A percentile compares a stretch with the other conserved stretches of the same genome.
phyloP scores from a whole-genome alignment of 1,284 basidiomycete genomes.

The Clitocybe nebularis region DNA sequence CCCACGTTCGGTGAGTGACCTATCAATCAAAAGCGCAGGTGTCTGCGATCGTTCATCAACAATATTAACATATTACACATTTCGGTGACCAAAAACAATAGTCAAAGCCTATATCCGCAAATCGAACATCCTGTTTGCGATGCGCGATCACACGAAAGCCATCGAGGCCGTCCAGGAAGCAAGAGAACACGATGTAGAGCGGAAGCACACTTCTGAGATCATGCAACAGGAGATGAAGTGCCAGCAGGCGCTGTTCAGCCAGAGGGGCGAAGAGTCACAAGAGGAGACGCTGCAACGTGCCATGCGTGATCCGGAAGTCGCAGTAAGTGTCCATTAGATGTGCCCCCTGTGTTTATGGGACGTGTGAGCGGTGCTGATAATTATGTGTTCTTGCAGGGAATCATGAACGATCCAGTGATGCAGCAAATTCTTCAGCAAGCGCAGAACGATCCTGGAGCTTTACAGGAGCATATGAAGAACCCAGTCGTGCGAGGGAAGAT shows the following conservation, averaged over 20 bases:
- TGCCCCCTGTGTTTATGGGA: constrained; percentile 2
- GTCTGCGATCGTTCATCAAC: constrained; percentile 4
- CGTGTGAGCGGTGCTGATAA: constrained; percentile 6
- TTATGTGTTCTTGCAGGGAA: constrained; percentile 44
- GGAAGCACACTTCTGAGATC: constrained; percentile 81
- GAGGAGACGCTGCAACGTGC: constrained; percentile 92
- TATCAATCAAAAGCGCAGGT: neutral
- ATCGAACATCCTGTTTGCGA: constrained; percentile 79
- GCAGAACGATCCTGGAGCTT: constrained; percentile 83
- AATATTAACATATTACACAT: constrained; percentile 1
- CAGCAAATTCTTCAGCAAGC: constrained; percentile 95
- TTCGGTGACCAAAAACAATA: constrained; percentile 26
- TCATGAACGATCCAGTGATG: constrained; percentile 88
- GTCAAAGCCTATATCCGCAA: constrained; percentile 98
- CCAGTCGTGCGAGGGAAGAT: constrained; percentile 82
- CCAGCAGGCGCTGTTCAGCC: constrained; percentile 75
- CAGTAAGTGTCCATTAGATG: constrained; percentile 46
- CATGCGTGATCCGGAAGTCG: constrained; percentile 96
- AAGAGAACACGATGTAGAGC: constrained; percentile 68
- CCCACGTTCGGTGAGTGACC: constrained; percentile 68
- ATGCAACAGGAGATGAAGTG: constrained; percentile 75
- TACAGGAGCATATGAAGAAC: constrained; percentile 98
- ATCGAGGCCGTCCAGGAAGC: constrained; percentile 79
- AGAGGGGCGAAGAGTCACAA: constrained; percentile 87
- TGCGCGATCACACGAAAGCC: constrained; percentile 91